A percentile compares a stretch with the other conserved stretches of the same genome.
These are phyloP conservation scores for Aurinia saxatilis DNA, from an alignment of 345 rosid species.

Conservation along the genomic window DNA sequence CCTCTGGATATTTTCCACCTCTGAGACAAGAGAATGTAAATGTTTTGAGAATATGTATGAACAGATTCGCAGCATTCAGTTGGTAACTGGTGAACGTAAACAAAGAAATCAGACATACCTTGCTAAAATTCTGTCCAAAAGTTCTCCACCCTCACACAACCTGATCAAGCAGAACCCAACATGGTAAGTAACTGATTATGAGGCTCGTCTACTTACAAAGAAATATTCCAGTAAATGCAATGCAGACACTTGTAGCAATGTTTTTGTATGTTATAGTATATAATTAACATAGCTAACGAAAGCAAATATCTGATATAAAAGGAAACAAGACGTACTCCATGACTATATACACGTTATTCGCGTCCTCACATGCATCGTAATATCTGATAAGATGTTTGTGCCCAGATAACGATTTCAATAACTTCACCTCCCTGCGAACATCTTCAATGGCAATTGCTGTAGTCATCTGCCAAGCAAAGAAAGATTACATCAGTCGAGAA, in stretches of 20 bases:
- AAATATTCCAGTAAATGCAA: background rate
- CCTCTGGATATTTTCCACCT: conserved; percentile 77
- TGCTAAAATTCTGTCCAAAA: conserved; percentile 75
- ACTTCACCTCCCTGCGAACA: conserved; percentile 83
- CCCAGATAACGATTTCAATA: conserved; percentile 67
- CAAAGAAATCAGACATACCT: conserved; percentile 33
- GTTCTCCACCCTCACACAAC: conserved; percentile 85
- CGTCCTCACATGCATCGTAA: conserved; percentile 80
- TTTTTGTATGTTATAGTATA: background rate
- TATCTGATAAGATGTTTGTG: conserved; percentile 67
- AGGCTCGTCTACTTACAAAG: background rate
- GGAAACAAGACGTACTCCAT: conserved; percentile 76
- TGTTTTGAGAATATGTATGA: background rate
- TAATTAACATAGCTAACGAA: too few species aligned
- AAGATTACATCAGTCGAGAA: background rate
- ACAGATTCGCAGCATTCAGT: background rate
- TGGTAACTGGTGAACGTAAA: background rate
- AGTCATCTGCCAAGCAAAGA: conserved; percentile 60
- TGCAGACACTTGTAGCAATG: background rate
- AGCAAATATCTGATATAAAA: background rate
- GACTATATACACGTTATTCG: conserved; percentile 77
- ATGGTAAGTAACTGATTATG: background rate
- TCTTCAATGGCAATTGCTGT: conserved; percentile 88
- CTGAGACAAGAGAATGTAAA: conserved; percentile 27
- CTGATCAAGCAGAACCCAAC: conserved; percentile 32